phyloP scores from a whole-genome alignment of 176 grass and related monocot genomes.

The Cenchrus purpureus region DNA sequence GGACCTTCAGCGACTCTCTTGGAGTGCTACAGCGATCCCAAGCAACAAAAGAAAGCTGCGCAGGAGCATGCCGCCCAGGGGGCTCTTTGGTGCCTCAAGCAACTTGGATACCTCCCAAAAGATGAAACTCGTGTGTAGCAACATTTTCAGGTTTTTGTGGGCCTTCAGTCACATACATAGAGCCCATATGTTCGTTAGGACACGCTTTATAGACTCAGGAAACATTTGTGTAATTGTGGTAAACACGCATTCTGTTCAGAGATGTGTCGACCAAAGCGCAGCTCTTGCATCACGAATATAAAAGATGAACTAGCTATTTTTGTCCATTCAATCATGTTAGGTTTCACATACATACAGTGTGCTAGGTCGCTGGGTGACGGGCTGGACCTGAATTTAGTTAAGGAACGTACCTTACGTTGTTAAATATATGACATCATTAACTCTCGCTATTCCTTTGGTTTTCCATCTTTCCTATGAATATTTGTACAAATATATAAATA shows the following conservation, averaged over 20 bases:
- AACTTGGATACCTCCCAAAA: constrained; percentile 55
- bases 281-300: background rate
- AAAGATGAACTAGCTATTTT: background rate
- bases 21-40: constrained; percentile 73
- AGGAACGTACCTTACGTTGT: too few relatives aligned
- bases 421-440: too few relatives aligned
- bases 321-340: background rate
- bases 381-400: too few relatives aligned
- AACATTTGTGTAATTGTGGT: background rate
- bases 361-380: too few relatives aligned
- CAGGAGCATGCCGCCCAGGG: constrained; percentile 82
- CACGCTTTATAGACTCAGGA: background rate
- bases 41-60: constrained; percentile 69
- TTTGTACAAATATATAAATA: too few relatives aligned
- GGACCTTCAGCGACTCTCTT: constrained; percentile 44
- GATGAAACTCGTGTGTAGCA: constrained; percentile 14
- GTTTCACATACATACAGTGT: background rate
- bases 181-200: background rate
- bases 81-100: constrained; percentile 76
- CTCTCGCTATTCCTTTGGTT: too few relatives aligned
- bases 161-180: background rate
- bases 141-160: constrained; percentile 9
- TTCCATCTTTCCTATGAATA: too few relatives aligned
- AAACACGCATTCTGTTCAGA: background rate
- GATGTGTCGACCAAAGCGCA: constrained; percentile 14